Conservation (phyloP, 768 basidiomycete species). For the Pisolithus microcarpus region DNA sequence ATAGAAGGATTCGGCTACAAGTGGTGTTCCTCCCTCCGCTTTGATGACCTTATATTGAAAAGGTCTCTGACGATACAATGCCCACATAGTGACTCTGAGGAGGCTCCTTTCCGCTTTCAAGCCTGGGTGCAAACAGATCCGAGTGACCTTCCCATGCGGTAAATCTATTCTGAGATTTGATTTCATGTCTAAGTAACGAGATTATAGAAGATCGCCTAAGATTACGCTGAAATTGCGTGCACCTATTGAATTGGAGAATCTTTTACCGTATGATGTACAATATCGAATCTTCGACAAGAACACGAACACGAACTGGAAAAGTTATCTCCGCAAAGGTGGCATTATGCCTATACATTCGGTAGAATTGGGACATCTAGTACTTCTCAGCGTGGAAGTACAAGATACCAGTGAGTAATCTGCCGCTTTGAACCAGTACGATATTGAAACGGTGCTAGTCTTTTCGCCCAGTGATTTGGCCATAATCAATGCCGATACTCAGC, state of each 20-base stretch:
- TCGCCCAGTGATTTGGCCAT: slow-evolving; percentile 95
- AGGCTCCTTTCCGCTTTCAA: slow-evolving; percentile 92
- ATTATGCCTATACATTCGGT: slow-evolving; percentile 96
- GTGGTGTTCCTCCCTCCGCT: slow-evolving; percentile 83
- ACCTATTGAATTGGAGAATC: slow-evolving; percentile 91
- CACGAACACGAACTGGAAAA: slow-evolving; percentile 88
- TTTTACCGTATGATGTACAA: slow-evolving; percentile 88
- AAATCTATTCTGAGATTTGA: slow-evolving; percentile 13
- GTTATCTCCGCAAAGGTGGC: slow-evolving; percentile 88
- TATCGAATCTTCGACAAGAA: slow-evolving; percentile 98
- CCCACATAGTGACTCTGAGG: slow-evolving; percentile 68
- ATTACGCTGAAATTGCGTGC: slow-evolving; percentile 83
- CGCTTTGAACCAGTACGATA: not conserved
- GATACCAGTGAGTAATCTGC: slow-evolving; percentile 59
- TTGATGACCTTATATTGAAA: slow-evolving; percentile 76
- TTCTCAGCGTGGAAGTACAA: slow-evolving; percentile 85
- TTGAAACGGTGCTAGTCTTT: slow-evolving; percentile 48
- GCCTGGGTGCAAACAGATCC: slow-evolving; percentile 78
- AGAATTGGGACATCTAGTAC: slow-evolving; percentile 80
- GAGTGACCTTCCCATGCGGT: slow-evolving; percentile 51
- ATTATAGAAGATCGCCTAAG: slow-evolving; percentile 69
- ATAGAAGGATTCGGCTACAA: slow-evolving; percentile 94
- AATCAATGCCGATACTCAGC: slow-evolving; percentile 88
- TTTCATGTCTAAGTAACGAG: slow-evolving; percentile 3
- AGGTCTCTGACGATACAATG: slow-evolving; percentile 76